Evolutionary conservation across 106 monocot genomes (phyloP), one percentile per base, ranked within the genome.

Genomic region (Phalaenopsis equestris): DNA sequence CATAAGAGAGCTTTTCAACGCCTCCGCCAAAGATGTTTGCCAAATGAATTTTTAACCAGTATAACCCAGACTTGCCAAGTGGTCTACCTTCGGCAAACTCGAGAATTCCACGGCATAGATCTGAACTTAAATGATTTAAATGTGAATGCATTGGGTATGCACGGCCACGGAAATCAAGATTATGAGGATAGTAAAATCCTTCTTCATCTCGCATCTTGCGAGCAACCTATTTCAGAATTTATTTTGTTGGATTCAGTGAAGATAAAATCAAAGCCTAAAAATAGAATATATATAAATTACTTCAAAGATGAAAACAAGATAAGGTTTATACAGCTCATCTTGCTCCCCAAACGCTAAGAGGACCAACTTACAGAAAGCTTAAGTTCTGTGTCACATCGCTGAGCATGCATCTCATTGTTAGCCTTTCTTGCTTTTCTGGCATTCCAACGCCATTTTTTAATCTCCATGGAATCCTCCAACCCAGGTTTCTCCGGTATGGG

Each of bases 141-240:
- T 93, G 93, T 78, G 96, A 86, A 76, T 96, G 96, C 96, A 96
- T 93, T 24, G 96, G 96, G 57, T 96, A 96, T 6, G 90, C 96
- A 74, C 93, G 90, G 6, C 96, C 96, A 23, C 96, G 86, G 76
- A 96, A 96, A 79, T 96, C 96, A 18, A 96, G 81, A 73, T 96
- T 96, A 83, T 96, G 96, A 67, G 95, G 95, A 81, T 93, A 96
- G 76, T 89, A 90, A 82, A 96, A 96, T 65, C 90, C 91, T 52
- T 89, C 89, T 64, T 93, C 95, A 84, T 89, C 86, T 75, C 76
- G 84, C 93, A 96, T 88, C 79, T 85, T 96, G 57, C 79, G 87
- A 23, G 93, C 93, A 65, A 96, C 96, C 93, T 96, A 80, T 84
- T 83, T n/a, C 75, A 47, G 52, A 52, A 41, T 43, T 41, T 79